phyloP scores from a whole-genome alignment of 2,329 filamentous ascomycete species.

The Phoma sp. region DNA sequence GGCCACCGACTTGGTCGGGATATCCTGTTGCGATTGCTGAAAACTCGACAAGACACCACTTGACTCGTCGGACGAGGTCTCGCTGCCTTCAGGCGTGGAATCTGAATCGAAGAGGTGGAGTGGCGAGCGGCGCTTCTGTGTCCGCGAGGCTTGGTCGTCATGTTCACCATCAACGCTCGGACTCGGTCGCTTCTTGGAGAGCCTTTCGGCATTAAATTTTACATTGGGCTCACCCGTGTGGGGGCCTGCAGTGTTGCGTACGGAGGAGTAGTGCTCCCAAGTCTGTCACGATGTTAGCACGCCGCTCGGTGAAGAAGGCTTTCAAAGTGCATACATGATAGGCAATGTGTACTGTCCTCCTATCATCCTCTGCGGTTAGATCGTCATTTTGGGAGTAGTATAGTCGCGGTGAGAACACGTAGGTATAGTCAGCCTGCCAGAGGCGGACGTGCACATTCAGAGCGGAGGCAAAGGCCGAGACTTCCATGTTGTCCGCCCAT shows the following conservation, averaged over 20 bases:
- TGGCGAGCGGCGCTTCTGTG: constrained; percentile 60
- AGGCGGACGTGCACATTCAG: constrained; percentile 68
- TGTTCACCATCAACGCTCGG: constrained; percentile 59
- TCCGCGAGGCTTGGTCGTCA: constrained; percentile 55
- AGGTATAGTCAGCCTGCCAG: constrained; percentile 61
- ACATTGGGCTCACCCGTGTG: constrained; percentile 63
- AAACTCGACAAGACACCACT: constrained; percentile 34
- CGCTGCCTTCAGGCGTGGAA: constrained; percentile 42
- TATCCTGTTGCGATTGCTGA: constrained; percentile 32
- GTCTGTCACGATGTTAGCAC: constrained; percentile 50
- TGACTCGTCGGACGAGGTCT: constrained; percentile 46
- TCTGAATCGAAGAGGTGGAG: constrained; percentile 53
- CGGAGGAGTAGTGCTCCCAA: constrained; percentile 71
- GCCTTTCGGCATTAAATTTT: constrained; percentile 31
- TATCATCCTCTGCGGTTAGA: constrained; percentile 42
- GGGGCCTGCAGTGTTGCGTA: constrained; percentile 65
- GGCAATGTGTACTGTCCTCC: constrained; percentile 62
- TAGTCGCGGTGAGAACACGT: constrained; percentile 55
- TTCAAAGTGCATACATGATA: constrained; percentile 60
- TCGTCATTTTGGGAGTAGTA: constrained; percentile 32
- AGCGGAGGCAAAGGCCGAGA: constrained; percentile 68
- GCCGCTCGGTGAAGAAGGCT: neutral
- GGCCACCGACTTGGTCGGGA: constrained; percentile 22
- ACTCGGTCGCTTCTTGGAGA: constrained; percentile 55
- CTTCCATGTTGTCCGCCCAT: constrained; percentile 71